Evolutionary conservation across 140 eudicot species (phyloP), one percentile per base, ranked within the genome.

Genomic region (Ambrosia hybrid): DNA sequence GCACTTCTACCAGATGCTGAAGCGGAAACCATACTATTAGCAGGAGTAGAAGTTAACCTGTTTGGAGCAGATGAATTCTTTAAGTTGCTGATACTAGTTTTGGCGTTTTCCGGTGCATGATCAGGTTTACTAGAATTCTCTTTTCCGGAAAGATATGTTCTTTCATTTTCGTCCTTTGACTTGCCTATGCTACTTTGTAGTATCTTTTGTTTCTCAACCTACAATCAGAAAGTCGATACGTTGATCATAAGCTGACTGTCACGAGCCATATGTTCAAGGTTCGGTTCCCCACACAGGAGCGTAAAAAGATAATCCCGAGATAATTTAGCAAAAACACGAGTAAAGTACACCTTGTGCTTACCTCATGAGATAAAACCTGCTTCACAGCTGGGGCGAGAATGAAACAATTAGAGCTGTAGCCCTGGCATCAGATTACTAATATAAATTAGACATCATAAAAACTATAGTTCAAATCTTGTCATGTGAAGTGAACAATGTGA

Each of bases 161-260:
- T 53, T 81, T 75, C 68, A 45, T 83, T 69, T n/a, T 38, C 68
- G 16, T 55, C 73, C 78, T 70, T 43, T 52, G 80, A 75, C 59
- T 58, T 88, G 67, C 76, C 73, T 13, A 73, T 67, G 83, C 96
- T 86, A 15, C 74, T 76, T 81, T 83, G 88, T 71, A 95, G 77
- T 57, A 95, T 95, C 79, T 79, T 95, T 78, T 95, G 96, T 81
- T 84, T 95, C 83, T 95, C 99, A 71, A 91, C 87, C 99, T 95
- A 49, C 65, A 75, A 71, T 33, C 17, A 64, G 38, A 41, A 53
- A 57, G 51, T 17, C 30, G 45, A 21, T 37, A 70, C 37, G 73
- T n/a, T 13, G 7, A 66, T 46, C 16, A 57, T 34, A 65, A 39
- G 15, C 46, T 61, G 16, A 30, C 15, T 15, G 2, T 55, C 37